Percentiles rank a stretch among this genome's conserved stretches.
phyloP scores from a whole-genome alignment of 1,284 basidiomycete genomes.

The Papiliotrema laurentii region DNA sequence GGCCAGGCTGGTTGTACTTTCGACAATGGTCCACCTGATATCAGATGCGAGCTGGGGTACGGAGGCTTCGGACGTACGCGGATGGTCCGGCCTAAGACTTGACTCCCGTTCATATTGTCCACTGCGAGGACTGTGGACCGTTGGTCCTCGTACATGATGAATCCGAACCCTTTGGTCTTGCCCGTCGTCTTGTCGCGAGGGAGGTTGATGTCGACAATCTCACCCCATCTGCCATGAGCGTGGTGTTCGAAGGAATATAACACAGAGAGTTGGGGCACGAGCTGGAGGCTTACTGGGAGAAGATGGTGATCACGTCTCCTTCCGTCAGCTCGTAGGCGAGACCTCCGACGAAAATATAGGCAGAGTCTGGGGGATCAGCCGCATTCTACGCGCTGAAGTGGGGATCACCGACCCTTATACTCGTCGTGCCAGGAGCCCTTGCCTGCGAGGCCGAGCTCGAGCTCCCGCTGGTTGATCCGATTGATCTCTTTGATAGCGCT shows the following conservation, averaged over 20 bases:
- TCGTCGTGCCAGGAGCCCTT: constrained; percentile 92
- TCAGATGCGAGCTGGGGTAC: not conserved
- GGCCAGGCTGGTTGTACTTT: constrained; percentile 82
- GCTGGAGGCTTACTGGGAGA: constrained; percentile 73
- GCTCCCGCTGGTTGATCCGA: constrained; percentile 85
- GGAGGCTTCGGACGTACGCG: constrained; percentile 52
- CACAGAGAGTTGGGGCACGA: no score
- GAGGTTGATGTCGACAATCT: constrained; percentile 90
- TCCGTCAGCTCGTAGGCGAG: constrained; percentile 83
- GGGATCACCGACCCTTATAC: constrained; percentile 63
- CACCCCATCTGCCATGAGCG: constrained; percentile 70
- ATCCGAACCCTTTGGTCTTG: constrained; percentile 86
- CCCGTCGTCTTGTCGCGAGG: constrained; percentile 88
- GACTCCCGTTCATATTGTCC: constrained; percentile 95
- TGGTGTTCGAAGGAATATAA: not conserved
- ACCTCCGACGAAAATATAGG: constrained; percentile 89
- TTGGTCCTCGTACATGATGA: constrained; percentile 99
- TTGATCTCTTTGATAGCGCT: constrained; percentile 91
- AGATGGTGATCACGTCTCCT: constrained; percentile 95
- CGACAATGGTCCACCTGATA: constrained; percentile 78
- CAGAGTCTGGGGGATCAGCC: constrained; percentile 63
- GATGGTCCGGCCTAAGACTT: constrained; percentile 76
- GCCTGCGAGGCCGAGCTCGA: constrained; percentile 66
- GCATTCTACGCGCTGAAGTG: not conserved
- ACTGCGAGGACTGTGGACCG: constrained; percentile 92